phyloP scores from a whole-genome alignment of 2,329 filamentous ascomycete species.

The Claviceps sp. region DNA sequence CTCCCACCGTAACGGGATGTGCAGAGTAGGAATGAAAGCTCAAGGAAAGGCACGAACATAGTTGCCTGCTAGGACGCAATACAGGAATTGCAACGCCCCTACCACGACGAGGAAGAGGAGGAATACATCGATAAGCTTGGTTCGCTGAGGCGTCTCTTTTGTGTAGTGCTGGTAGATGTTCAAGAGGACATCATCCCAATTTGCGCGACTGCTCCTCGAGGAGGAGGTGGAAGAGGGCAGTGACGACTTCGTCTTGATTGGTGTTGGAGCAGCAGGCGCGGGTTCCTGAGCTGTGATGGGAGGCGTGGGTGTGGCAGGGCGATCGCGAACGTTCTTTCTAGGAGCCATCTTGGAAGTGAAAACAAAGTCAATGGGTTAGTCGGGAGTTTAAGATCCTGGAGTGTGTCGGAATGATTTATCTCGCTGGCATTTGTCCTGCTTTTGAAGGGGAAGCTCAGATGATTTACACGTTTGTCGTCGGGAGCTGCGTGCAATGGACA shows the following conservation, averaged over 20 bases:
- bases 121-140: conserved; percentile 84
- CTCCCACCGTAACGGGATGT: too few relatives aligned
- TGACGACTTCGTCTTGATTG: conserved; percentile 1
- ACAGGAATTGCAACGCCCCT: conserved; percentile 82
- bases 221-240: not conserved
- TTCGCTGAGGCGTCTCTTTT: conserved; percentile 72
- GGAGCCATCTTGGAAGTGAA: conserved; percentile 29
- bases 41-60: conserved; percentile 53
- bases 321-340: conserved; percentile 30
- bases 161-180: conserved; percentile 70
- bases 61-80: conserved; percentile 84
- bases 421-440: not conserved
- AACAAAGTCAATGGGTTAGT: not conserved
- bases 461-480: too few relatives aligned
- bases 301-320: conserved; percentile 8
- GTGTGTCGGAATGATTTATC: not conserved
- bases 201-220: conserved; percentile 17
- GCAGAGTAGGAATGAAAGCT: not conserved
- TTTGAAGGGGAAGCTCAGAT: not conserved
- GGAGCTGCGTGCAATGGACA: conserved; percentile 14
- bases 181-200: conserved; percentile 46
- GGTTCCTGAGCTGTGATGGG: conserved; percentile 1
- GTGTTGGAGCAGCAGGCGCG: not conserved
- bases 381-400: not conserved
- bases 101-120: conserved; percentile 77